These are phyloP conservation scores for Candida pini DNA, from an alignment of 805 yeast species.

Conservation along the genomic window DNA sequence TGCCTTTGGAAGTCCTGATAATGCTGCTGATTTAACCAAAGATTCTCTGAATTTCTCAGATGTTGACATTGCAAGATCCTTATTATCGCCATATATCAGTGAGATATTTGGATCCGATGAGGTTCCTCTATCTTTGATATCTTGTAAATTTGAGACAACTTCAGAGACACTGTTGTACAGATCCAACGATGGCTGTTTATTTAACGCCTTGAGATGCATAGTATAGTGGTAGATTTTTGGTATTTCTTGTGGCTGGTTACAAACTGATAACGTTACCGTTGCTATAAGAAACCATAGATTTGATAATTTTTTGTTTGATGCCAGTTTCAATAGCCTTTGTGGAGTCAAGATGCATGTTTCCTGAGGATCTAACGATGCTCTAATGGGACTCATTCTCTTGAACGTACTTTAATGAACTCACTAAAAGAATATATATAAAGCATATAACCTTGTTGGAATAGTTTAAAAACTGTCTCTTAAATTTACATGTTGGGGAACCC, in stretches of 20 bases:
- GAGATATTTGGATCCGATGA: conserved; percentile 11
- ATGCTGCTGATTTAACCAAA: conserved; percentile 68
- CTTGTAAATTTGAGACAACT: conserved; percentile 23
- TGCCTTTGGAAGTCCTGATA: conserved; percentile 79
- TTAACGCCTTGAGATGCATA: conserved; percentile 24
- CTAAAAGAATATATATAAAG: no score
- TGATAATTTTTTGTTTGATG: conserved; percentile 49
- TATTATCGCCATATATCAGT: conserved; percentile 4
- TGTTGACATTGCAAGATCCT: conserved; percentile 1
- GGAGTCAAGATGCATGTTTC: conserved; percentile 38
- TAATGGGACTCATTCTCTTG: background rate
- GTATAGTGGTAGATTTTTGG: conserved; percentile 73
- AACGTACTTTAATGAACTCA: background rate
- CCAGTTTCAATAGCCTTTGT: conserved; percentile 46
- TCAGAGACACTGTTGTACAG: conserved; percentile 10
- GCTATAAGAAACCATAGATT: conserved; percentile 74
- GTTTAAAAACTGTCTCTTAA: background rate
- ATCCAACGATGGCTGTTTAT: conserved; percentile 10
- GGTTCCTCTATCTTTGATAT: conserved; percentile 13
- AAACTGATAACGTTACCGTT: conserved; percentile 73
- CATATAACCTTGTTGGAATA: background rate
- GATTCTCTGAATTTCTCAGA: conserved; percentile 68
- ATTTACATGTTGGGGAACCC: background rate
- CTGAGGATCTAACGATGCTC: background rate
- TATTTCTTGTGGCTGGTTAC: conserved; percentile 77